phyloP scores from a whole-genome alignment of 2,329 filamentous ascomycete genomes.

The Paramyrothecium sp. region DNA sequence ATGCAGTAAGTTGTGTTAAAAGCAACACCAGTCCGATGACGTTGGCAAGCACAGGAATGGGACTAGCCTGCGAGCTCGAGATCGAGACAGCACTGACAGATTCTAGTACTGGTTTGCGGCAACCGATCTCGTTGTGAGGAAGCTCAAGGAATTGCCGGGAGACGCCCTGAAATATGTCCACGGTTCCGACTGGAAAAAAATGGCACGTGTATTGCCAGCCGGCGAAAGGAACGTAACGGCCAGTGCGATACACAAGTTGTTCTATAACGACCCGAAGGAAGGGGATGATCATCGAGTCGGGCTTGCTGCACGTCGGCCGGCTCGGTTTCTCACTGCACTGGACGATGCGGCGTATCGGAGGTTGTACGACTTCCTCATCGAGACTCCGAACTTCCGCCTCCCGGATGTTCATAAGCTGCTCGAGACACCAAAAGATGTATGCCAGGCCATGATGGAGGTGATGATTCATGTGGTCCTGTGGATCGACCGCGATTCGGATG shows the following conservation, averaged over 20 bases:
- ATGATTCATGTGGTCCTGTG: neutral
- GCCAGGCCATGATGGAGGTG: neutral
- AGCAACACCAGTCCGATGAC: neutral
- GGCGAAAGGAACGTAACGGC: too few species aligned
- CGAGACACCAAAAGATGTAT: neutral
- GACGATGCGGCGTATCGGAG: too few species aligned
- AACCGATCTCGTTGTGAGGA: neutral
- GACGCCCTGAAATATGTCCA: neutral
- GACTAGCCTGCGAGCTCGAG: neutral
- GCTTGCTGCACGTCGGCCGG: too few species aligned
- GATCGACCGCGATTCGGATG: neutral
- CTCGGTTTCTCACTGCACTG: too few species aligned
- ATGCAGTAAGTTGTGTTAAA: neutral
- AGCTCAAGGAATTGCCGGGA: neutral
- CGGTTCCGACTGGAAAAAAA: too few species aligned
- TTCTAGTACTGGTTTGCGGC: neutral
- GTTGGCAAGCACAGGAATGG: neutral
- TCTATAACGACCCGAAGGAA: too few species aligned
- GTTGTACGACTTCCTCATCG: too few species aligned
- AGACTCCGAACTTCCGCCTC: too few species aligned
- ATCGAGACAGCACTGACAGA: neutral
- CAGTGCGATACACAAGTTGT: too few species aligned
- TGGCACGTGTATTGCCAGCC: too few species aligned
- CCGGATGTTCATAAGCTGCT: too few species aligned
- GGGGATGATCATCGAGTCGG: too few species aligned